These are phyloP conservation scores for Curvularia lunata DNA, from an alignment of 2,329 filamentous ascomycete genomes.

Conservation along the genomic window DNA sequence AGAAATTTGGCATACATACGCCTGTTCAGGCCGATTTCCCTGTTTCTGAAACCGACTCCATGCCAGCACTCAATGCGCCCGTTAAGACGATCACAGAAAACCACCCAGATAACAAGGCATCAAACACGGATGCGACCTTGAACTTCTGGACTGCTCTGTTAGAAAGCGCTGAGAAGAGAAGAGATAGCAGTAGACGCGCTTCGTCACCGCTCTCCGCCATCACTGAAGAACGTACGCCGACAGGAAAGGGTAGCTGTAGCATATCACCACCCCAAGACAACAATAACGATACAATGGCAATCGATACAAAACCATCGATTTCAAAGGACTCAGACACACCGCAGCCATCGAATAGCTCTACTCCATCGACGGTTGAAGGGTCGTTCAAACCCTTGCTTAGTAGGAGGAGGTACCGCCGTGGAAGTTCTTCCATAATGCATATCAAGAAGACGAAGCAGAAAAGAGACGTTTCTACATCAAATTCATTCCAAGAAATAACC, in stretches of 20 bases:
- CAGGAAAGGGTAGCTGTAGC: not conserved
- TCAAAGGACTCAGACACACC: not conserved
- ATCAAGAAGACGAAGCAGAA: not conserved
- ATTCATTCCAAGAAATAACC: constrained; percentile 9
- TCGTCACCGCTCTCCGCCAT: constrained; percentile 27
- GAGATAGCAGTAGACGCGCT: constrained; percentile 8
- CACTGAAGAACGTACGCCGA: constrained; percentile 8
- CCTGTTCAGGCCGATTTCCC: constrained; percentile 20
- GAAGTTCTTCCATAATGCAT: not conserved
- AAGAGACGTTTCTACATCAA: not conserved
- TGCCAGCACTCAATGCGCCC: constrained; percentile 4
- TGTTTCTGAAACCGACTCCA: not conserved
- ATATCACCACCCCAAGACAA: not conserved
- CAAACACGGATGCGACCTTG: constrained; percentile 8
- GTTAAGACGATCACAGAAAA: constrained; percentile 19
- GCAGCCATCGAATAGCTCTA: not conserved
- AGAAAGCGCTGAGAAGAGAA: constrained; percentile 36
- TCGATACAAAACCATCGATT: not conserved
- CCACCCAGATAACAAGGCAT: constrained; percentile 3
- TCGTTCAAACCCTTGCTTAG: constrained; percentile 10
- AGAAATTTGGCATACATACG: constrained; percentile 37
- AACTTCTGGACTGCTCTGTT: constrained; percentile 36
- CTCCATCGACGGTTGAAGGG: constrained; percentile 1
- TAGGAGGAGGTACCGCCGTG: constrained; percentile 10
- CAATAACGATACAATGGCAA: constrained; percentile 14